These are phyloP conservation scores for Pleurotus platypus DNA, from an alignment of 768 basidiomycete genomes.

Conservation along the genomic window DNA sequence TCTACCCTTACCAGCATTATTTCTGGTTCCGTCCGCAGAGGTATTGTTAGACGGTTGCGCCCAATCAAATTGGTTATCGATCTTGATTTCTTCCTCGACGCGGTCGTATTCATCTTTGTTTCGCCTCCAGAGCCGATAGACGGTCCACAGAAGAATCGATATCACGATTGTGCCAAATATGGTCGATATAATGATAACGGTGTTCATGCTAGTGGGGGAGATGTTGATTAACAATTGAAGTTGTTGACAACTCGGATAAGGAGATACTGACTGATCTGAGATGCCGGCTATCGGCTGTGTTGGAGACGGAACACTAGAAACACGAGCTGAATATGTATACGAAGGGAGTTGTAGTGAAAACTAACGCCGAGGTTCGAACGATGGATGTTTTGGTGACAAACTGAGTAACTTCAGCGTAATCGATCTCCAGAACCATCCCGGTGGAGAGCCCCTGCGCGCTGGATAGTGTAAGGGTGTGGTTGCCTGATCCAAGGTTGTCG, in stretches of 20 bases:
- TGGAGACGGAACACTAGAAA: no score
- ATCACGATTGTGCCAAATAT: conserved; percentile 4
- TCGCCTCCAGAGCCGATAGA: conserved; percentile 1
- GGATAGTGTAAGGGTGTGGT: conserved; percentile 27
- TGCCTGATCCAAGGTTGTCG: conserved; percentile 18
- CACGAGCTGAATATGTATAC: no score
- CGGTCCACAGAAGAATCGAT: neutral
- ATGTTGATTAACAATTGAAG: no score
- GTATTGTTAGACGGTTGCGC: neutral
- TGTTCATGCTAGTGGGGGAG: neutral
- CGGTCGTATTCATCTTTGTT: neutral
- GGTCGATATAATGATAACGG: neutral
- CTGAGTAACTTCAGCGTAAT: conserved; percentile 4
- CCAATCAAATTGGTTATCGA: conserved; percentile 6
- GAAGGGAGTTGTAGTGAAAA: no score
- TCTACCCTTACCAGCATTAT: neutral
- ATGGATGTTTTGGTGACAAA: conserved; percentile 1
- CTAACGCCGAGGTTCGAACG: neutral
- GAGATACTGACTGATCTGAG: no score
- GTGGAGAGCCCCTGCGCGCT: conserved; percentile 16
- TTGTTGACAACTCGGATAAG: no score
- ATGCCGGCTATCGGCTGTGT: no score
- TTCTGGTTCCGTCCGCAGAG: neutral
- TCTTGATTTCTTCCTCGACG: neutral
- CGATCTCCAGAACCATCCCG: neutral